Percentiles rank a stretch among this genome's conserved stretches.
Conservation (phyloP, 176 grass and related monocot genomes). For the Hsuehochloa calcarea region DNA sequence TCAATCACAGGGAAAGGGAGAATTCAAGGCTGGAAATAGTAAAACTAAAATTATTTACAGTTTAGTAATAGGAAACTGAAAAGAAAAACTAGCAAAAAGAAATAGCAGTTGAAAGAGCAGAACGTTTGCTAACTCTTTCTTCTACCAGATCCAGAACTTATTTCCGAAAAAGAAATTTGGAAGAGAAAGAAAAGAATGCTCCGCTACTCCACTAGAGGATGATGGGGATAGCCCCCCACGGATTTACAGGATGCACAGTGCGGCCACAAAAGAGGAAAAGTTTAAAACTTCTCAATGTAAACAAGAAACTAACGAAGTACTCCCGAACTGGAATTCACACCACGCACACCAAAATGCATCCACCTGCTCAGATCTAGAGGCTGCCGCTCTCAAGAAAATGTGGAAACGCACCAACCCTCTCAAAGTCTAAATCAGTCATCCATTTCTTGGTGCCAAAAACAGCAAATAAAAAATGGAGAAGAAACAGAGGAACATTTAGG, state of each 20-base stretch:
- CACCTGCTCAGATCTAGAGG: constrained; percentile 27
- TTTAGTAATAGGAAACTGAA: neutral
- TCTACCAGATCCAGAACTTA: constrained; percentile 20
- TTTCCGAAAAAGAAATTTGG: neutral
- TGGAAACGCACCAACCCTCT: neutral
- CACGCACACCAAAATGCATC: neutral
- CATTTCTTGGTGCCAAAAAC: neutral
- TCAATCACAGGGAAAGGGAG: neutral
- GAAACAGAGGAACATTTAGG: neutral
- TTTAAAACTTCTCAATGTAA: neutral
- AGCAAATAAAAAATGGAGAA: neutral
- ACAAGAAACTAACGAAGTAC: neutral
- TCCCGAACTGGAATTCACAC: neutral
- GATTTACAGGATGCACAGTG: neutral
- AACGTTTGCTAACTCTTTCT: neutral
- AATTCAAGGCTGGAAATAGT: neutral
- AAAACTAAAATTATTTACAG: neutral
- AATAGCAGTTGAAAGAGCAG: neutral
- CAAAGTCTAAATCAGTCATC: neutral
- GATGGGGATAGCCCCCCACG: neutral
- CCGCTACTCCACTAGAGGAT: neutral
- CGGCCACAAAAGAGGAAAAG: neutral
- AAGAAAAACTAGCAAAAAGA: neutral
- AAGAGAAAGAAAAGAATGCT: neutral
- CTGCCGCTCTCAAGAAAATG: neutral